These are phyloP conservation scores for Fusarium burgessii DNA, from an alignment of 2,329 filamentous ascomycete genomes.

Conservation along the genomic window DNA sequence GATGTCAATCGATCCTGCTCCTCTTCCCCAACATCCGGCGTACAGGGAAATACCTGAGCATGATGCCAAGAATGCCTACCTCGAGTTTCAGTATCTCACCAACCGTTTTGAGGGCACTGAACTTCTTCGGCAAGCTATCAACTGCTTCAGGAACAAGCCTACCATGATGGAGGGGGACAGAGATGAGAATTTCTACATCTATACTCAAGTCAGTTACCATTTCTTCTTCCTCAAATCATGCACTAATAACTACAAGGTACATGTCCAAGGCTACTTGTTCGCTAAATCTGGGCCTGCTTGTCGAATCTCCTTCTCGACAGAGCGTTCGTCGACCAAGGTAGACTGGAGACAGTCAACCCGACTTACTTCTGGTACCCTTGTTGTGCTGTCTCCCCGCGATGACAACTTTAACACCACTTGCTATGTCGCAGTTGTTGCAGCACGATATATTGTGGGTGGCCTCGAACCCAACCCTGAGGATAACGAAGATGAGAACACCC, in stretches of 20 bases:
- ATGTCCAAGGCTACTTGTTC: conserved; percentile 74
- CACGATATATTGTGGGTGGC: conserved; percentile 69
- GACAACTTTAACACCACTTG: conserved; percentile 76
- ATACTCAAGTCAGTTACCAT: conserved; percentile 67
- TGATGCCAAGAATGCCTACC: conserved; percentile 64
- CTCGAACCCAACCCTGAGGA: conserved; percentile 64
- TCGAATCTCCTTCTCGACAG: conserved; percentile 77
- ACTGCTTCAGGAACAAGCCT: conserved; percentile 64
- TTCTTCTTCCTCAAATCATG: neutral
- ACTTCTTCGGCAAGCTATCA: conserved; percentile 75
- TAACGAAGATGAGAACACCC: conserved; percentile 49
- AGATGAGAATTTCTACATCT: conserved; percentile 66
- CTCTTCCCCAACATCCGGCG: conserved; percentile 19
- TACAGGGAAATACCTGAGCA: conserved; percentile 12
- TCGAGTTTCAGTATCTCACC: conserved; percentile 79
- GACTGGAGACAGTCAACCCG: conserved; percentile 69
- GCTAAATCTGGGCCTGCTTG: conserved; percentile 72
- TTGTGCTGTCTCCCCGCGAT: conserved; percentile 62
- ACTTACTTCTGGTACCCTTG: conserved; percentile 64
- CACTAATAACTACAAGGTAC: conserved; percentile 63
- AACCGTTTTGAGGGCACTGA: conserved; percentile 80
- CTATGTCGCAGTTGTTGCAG: conserved; percentile 78
- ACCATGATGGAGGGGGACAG: conserved; percentile 66
- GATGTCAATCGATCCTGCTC: conserved; percentile 29
- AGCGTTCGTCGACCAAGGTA: conserved; percentile 73